Conservation (phyloP, 2,329 filamentous ascomycete genomes). For the Ilyonectria sp. region DNA sequence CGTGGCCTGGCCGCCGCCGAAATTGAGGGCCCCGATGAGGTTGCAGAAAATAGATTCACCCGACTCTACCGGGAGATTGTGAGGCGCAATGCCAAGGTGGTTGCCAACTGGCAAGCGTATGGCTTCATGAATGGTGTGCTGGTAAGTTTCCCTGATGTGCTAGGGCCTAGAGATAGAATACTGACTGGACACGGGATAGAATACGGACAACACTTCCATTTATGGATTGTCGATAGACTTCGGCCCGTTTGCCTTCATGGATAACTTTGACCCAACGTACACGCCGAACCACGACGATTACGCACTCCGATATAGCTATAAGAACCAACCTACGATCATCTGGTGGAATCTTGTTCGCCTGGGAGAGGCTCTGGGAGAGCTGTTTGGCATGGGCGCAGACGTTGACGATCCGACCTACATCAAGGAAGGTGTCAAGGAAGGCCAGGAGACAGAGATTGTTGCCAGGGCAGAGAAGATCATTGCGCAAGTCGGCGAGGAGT, state of each 20-base stretch:
- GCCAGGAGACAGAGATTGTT: constrained; percentile 79
- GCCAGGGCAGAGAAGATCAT: constrained; percentile 89
- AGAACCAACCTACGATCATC: constrained; percentile 94
- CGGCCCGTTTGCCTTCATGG: constrained; percentile 97
- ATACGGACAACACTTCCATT: constrained; percentile 97
- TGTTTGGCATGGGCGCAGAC: constrained; percentile 82
- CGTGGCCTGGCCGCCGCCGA: constrained; percentile 70
- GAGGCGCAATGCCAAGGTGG: constrained; percentile 87
- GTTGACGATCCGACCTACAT: constrained; percentile 83
- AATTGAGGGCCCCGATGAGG: constrained; percentile 77
- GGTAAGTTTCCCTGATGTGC: constrained; percentile 43
- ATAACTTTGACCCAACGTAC: constrained; percentile 94
- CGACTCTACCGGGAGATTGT: constrained; percentile 90
- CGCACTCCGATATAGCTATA: constrained; percentile 89
- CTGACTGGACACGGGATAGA: constrained; percentile 59
- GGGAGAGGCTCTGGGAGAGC: constrained; percentile 89
- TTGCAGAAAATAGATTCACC: constrained; percentile 88
- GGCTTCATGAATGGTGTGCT: constrained; percentile 99
- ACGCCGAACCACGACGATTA: constrained; percentile 98
- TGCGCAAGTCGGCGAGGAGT: constrained; percentile 85
- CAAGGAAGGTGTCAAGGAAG: constrained; percentile 75
- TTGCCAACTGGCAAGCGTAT: constrained; percentile 96
- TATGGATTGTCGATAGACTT: constrained; percentile 93
- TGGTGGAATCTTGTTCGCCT: constrained; percentile 99
- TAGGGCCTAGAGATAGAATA: not conserved